Percentiles rank a stretch among this genome's conserved stretches.
Evolutionary conservation across 2,329 filamentous ascomycete species (phyloP).

Genomic region (Trichoderma atroviride): DNA sequence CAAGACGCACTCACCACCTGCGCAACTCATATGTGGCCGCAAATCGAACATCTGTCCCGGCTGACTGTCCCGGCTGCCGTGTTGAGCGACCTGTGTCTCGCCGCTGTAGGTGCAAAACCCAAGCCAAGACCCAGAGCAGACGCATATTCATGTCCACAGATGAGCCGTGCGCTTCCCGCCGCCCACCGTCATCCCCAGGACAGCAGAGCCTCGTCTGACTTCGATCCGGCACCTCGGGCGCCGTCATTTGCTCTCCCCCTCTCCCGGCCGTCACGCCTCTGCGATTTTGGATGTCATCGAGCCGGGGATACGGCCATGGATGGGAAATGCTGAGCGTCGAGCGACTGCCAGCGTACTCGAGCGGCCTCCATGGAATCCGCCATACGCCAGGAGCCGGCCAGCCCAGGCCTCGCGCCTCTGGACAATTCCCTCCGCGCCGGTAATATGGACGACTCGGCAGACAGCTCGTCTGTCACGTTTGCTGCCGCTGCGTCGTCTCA

Average conservation of each 20-base stretch:
- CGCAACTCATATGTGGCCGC: conserved; percentile 17
- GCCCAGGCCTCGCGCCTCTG: conserved; percentile 11
- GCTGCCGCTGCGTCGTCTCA: conserved; percentile 32
- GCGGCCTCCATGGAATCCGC: conserved; percentile 31
- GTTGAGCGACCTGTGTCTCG: not conserved
- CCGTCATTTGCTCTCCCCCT: not conserved
- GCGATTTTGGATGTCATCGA: conserved; percentile 23
- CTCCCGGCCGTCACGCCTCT: not conserved
- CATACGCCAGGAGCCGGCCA: conserved; percentile 13
- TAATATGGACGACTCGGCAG: conserved; percentile 21
- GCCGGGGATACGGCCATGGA: conserved; percentile 20
- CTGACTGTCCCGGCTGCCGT: not conserved
- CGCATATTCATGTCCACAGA: not conserved
- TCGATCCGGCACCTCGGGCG: conserved; percentile 4
- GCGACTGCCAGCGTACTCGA: conserved; percentile 26
- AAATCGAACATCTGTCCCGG: not conserved
- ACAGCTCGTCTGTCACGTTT: conserved; percentile 21
- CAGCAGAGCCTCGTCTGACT: conserved; percentile 24
- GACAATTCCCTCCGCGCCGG: conserved; percentile 4
- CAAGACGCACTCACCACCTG: conserved; percentile 9
- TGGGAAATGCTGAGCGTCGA: conserved; percentile 30
- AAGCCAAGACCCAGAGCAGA: not conserved
- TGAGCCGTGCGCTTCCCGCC: conserved; percentile 10
- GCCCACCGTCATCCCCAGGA: conserved; percentile 1
- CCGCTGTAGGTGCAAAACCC: not conserved